Evolutionary conservation across 2,329 filamentous ascomycete species (phyloP).

Genomic region (Drechslerella dactyloides): DNA sequence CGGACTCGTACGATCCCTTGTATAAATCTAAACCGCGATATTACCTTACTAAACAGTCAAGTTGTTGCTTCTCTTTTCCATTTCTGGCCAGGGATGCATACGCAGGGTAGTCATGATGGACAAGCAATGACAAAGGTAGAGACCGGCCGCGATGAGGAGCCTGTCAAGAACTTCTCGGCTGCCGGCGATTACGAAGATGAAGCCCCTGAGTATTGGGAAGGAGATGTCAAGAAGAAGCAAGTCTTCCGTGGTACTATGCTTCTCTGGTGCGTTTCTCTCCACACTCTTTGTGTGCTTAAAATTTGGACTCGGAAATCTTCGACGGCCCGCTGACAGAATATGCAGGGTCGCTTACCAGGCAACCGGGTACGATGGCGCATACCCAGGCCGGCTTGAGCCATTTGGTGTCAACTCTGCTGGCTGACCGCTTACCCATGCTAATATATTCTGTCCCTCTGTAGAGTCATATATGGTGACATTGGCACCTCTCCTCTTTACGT

Average conservation of each 20-base stretch:
- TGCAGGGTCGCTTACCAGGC: slow-evolving; percentile 49
- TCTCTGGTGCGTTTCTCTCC: slow-evolving; percentile 23
- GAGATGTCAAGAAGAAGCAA: slow-evolving; percentile 47
- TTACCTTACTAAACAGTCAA: background rate
- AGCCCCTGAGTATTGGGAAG: slow-evolving; percentile 24
- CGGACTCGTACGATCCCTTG: slow-evolving; percentile 11
- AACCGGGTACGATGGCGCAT: slow-evolving; percentile 27
- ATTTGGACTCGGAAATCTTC: background rate
- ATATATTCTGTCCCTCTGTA: too few relatives aligned
- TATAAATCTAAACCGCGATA: background rate
- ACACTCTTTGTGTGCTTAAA: background rate
- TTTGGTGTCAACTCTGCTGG: too few relatives aligned
- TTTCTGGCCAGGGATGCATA: slow-evolving; percentile 45
- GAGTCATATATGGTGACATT: slow-evolving; percentile 73
- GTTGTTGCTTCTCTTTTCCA: slow-evolving; percentile 31
- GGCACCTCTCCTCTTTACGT: slow-evolving; percentile 73
- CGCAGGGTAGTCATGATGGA: slow-evolving; percentile 46
- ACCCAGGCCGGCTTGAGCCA: too few relatives aligned
- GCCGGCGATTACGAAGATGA: slow-evolving; percentile 44
- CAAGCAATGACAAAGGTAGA: slow-evolving; percentile 48
- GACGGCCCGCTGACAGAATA: background rate
- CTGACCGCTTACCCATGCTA: too few relatives aligned
- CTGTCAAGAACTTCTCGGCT: slow-evolving; percentile 21
- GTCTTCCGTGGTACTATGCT: slow-evolving; percentile 47
- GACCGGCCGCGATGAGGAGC: slow-evolving; percentile 32